Evolutionary conservation across 192 early-diverging fungal species (phyloP).

Genomic region (Podochytrium sp.): DNA sequence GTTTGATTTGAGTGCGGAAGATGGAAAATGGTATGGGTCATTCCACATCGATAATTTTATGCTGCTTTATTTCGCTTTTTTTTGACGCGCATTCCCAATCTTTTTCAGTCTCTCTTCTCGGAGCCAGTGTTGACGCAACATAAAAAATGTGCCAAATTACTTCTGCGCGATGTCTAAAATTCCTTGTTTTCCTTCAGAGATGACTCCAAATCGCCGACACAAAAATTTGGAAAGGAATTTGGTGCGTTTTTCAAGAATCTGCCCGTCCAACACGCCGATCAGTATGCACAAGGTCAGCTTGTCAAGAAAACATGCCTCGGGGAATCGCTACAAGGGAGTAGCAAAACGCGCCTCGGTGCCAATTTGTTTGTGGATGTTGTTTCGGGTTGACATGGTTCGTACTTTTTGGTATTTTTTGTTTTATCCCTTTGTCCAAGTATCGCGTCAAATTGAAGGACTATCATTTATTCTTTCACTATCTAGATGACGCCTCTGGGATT

Average conservation of each 20-base stretch:
- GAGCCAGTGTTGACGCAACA: constrained; percentile 57
- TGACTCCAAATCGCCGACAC: too few relatives aligned
- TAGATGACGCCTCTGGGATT: too few relatives aligned
- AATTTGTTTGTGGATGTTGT: constrained; percentile 49
- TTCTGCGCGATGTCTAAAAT: too few relatives aligned
- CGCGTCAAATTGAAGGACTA: constrained; percentile 41
- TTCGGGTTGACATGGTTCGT: constrained; percentile 49
- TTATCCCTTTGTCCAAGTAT: neutral
- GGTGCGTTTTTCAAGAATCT: constrained; percentile 50
- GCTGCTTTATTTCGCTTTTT: too few relatives aligned
- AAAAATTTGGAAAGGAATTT: constrained; percentile 48
- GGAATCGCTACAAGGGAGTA: neutral
- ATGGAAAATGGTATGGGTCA: too few relatives aligned
- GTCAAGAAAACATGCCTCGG: neutral
- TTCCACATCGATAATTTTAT: too few relatives aligned
- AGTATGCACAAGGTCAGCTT: constrained; percentile 37
- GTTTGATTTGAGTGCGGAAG: too few relatives aligned
- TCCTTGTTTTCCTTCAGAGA: too few relatives aligned
- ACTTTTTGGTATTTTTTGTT: too few relatives aligned
- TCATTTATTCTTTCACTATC: too few relatives aligned
- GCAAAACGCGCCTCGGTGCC: constrained; percentile 15
- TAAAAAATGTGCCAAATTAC: constrained; percentile 43
- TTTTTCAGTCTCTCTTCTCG: constrained; percentile 54
- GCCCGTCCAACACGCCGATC: constrained; percentile 49
- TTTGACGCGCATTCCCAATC: too few relatives aligned